Base-by-base conservation (phyloP, 2,329 filamentous ascomycete species). In the Diaporthe sp. region DNA sequence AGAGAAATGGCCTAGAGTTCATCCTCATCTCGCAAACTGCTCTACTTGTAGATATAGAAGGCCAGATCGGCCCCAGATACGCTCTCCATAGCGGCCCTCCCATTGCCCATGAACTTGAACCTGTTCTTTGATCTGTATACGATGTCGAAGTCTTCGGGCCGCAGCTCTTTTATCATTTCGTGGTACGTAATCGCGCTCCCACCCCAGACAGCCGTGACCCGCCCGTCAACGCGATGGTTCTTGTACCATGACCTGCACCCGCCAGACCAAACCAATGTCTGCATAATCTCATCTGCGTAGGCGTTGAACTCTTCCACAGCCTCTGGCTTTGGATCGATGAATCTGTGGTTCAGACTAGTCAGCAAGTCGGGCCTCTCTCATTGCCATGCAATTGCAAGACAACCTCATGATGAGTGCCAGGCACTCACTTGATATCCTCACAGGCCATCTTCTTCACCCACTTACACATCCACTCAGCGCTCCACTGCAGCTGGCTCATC, bases 231-330 rank as follows among this genome's bases (percentile, higher is more conserved):
- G 7, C 70, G 70, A 33, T 69, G 60, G 19, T 71, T 73, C 40
- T 75, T 75, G 5, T 75, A 75, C 74, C 71, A 75, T 5, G 60
- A 69, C 33, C 42, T 67, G 35, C 74, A 75, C 4, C 70, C 71
- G 2, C 74, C 74, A 1, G 52, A 55, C 74, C 74, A 75, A 3
- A 72, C 71, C 28, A 75, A 40, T 10, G 61, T 69, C 50, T 75
- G 54, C 71, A 73, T 73, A 1, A 75, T 74, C 70, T 75, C 70
- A 30, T 75, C 73, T 3, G 38, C 64, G 28, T 75, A 75, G 1
- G 60, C 1, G 2, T 69, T 75, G 2, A 73, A 69, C 17, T 68
- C 73, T 19, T 75, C 73, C 7, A 75, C 69, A 1, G 25, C 73
- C 19, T 75, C 73, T 22, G 68, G 69, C 35, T 75, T 75, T 5